Percentiles rank a stretch among this genome's conserved stretches.
phyloP scores from a whole-genome alignment of 768 basidiomycete genomes.

The Dioszegia crocea region DNA sequence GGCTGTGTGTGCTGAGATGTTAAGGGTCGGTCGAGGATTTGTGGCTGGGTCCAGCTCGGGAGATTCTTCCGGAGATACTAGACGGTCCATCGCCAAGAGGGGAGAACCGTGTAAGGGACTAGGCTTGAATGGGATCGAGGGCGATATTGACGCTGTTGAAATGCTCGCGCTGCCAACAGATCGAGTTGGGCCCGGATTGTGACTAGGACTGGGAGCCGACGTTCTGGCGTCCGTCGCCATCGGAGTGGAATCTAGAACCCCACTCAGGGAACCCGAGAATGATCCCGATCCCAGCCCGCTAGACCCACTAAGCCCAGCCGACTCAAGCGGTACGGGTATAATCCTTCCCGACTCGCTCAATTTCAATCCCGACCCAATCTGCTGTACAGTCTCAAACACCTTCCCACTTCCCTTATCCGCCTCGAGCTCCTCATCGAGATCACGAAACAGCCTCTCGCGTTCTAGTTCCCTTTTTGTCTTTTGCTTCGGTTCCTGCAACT shows the following conservation, averaged over 20 bases:
- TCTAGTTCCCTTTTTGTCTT: conserved; percentile 46
- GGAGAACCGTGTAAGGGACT: conserved; percentile 36
- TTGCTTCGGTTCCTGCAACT: conserved; percentile 10
- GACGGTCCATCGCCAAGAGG: conserved; percentile 8
- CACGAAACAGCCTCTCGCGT: conserved; percentile 40
- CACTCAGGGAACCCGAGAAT: background rate
- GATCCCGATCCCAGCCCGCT: background rate
- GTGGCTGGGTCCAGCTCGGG: conserved; percentile 6
- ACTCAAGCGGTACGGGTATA: background rate
- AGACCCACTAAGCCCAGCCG: background rate
- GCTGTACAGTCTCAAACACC: conserved; percentile 25
- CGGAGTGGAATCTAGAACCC: background rate
- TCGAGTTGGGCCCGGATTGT: background rate
- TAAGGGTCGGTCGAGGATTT: background rate
- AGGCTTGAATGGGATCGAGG: conserved; percentile 32
- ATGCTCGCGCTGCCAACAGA: background rate
- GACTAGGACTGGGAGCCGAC: no score
- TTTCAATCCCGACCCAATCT: conserved; percentile 35
- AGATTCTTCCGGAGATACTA: conserved; percentile 8
- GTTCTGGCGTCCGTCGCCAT: background rate
- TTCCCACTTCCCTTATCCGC: conserved; percentile 16
- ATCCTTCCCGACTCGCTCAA: conserved; percentile 9
- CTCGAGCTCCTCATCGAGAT: conserved; percentile 46
- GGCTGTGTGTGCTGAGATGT: conserved; percentile 2
- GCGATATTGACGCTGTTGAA: conserved; percentile 13